phyloP scores from a whole-genome alignment of 78 protist genomes.

The Dictyostelium purpureum region DNA sequence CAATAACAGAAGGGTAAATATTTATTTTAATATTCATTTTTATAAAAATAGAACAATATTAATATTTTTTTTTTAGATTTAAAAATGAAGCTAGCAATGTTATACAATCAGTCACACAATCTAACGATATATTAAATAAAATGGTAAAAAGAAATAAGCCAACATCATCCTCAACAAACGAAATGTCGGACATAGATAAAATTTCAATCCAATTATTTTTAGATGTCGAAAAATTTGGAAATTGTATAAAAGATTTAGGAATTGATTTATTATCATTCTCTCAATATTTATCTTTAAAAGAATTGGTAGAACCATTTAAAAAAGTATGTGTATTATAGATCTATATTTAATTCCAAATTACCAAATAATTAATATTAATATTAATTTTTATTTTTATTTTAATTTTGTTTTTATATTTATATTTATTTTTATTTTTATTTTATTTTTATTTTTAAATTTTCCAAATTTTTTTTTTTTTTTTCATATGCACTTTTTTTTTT shows the following conservation, averaged over 20 bases:
- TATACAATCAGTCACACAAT: conserved; percentile 6
- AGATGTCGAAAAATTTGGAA: conserved; percentile 27
- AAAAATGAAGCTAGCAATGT: background rate
- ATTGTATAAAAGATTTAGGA: conserved; percentile 11
- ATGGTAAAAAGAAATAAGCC: conserved; percentile 15
- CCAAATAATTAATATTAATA: no score
- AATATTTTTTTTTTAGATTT: background rate
- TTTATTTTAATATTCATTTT: background rate
- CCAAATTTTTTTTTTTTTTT: no score
- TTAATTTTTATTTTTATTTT: no score
- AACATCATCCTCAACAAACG: background rate
- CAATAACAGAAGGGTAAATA: conserved; percentile 39
- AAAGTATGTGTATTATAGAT: no score
- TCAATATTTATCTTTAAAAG: background rate
- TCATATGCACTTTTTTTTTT: no score
- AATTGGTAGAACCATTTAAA: conserved; percentile 48
- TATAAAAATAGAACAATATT: background rate
- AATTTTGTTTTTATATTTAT: no score
- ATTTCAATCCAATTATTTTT: conserved; percentile 48
- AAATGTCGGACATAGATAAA: conserved; percentile 29
- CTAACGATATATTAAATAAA: conserved; percentile 38
- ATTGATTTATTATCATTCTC: background rate
- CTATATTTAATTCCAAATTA: no score
- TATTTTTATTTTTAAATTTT: no score
- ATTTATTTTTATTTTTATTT: no score